Evolutionary conservation across 208 protist genomes (phyloP).

Genomic region (Leishmania guyanensis): DNA sequence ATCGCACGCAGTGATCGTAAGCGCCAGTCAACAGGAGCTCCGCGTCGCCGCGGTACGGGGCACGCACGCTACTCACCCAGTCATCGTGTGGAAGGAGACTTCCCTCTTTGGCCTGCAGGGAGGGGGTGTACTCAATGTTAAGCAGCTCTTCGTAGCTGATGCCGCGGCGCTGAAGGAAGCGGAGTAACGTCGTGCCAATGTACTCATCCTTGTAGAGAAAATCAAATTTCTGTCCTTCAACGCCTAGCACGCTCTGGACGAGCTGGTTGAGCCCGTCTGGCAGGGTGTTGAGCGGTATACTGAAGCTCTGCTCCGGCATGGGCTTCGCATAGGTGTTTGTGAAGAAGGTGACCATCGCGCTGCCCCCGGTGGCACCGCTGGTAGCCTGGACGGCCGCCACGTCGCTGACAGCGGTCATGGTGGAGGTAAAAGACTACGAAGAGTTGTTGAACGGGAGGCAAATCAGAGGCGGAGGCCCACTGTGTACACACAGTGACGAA

Average conservation of each 20-base stretch:
- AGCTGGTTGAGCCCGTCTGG: slow-evolving; percentile 72
- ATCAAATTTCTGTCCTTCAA: slow-evolving; percentile 61
- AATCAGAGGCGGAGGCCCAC: background rate
- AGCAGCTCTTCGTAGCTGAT: slow-evolving; percentile 83
- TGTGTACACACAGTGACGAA: background rate
- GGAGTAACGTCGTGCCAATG: slow-evolving; percentile 71
- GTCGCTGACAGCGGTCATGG: slow-evolving; percentile 11
- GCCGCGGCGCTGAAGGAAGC: slow-evolving; percentile 67
- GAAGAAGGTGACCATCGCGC: slow-evolving; percentile 78
- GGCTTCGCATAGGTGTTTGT: slow-evolving; percentile 64
- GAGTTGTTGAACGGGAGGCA: slow-evolving; percentile 1
- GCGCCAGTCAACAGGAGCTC: slow-evolving; percentile 72
- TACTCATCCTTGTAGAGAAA: slow-evolving; percentile 85
- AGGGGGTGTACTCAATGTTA: slow-evolving; percentile 86
- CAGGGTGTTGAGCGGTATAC: slow-evolving; percentile 64
- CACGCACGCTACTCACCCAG: slow-evolving; percentile 83
- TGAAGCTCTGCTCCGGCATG: slow-evolving; percentile 83
- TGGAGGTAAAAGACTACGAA: background rate
- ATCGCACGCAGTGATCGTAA: slow-evolving; percentile 83
- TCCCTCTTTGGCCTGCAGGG: slow-evolving; percentile 80
- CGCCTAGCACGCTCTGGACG: slow-evolving; percentile 66
- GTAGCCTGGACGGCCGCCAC: slow-evolving; percentile 5
- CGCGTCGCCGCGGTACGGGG: slow-evolving; percentile 53
- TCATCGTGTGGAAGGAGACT: slow-evolving; percentile 84
- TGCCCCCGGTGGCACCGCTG: slow-evolving; percentile 37